phyloP scores from a whole-genome alignment of 2,329 filamentous ascomycete species.

The Ascochyta rabiei region DNA sequence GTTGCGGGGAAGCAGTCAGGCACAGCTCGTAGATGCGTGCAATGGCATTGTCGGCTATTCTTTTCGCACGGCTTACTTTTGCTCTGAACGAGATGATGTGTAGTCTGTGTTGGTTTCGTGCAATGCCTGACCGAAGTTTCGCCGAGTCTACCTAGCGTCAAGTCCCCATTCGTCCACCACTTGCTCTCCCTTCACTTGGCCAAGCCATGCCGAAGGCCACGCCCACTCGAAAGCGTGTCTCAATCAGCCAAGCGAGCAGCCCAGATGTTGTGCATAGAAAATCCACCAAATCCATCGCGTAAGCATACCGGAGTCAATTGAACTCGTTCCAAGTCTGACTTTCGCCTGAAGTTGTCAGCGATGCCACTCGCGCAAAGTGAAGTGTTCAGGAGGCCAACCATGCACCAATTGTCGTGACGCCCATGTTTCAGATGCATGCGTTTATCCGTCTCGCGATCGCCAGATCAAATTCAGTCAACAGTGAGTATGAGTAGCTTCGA shows the following conservation, averaged over 20 bases:
- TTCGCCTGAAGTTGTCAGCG: conserved; percentile 24
- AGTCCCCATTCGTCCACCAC: background rate
- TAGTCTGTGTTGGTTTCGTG: no score
- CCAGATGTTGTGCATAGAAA: background rate
- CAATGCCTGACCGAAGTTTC: conserved; percentile 1
- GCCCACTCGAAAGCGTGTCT: background rate
- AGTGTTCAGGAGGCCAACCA: conserved; percentile 44
- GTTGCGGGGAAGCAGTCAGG: conserved; percentile 2
- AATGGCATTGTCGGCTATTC: conserved; percentile 1
- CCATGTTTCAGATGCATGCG: conserved; percentile 25
- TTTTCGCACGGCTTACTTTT: background rate
- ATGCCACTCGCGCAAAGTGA: conserved; percentile 42
- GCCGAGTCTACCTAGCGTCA: background rate
- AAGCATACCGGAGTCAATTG: background rate
- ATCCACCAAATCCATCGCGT: conserved; percentile 9
- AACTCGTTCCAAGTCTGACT: background rate
- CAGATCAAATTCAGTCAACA: conserved; percentile 40
- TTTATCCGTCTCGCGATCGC: conserved; percentile 36
- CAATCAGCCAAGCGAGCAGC: background rate
- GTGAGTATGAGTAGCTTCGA: conserved; percentile 10
- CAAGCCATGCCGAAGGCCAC: background rate
- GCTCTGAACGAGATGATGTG: no score
- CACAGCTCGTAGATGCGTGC: background rate
- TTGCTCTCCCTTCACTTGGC: background rate
- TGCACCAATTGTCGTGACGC: conserved; percentile 37